phyloP scores from a whole-genome alignment of 257 asterid species.

The Ajuga chamaepitys region DNA sequence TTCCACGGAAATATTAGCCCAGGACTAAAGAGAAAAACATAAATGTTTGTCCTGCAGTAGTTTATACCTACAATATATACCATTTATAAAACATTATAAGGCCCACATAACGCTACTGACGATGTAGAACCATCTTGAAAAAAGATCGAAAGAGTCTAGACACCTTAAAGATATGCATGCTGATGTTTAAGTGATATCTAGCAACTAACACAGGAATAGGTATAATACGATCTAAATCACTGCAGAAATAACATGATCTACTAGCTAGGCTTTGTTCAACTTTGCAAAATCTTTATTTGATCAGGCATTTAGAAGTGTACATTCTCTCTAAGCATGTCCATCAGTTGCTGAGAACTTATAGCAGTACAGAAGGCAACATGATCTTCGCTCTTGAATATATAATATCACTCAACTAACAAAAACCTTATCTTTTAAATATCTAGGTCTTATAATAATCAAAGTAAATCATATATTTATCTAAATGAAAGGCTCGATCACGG shows the following conservation, averaged over 20 bases:
- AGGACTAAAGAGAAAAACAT: slow-evolving; percentile 5
- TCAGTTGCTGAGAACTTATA: background rate
- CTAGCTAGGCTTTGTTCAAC: background rate
- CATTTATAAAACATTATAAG: too few relatives aligned
- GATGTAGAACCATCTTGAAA: background rate
- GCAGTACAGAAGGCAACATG: background rate
- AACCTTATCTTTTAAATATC: background rate
- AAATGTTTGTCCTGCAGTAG: background rate
- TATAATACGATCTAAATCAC: background rate
- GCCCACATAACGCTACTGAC: background rate
- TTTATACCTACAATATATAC: background rate
- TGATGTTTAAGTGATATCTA: slow-evolving; percentile 2
- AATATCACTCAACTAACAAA: background rate
- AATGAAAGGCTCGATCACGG: background rate
- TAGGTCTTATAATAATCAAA: background rate
- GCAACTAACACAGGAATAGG: slow-evolving; percentile 7
- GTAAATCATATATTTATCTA: background rate
- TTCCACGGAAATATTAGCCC: background rate
- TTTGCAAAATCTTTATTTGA: background rate
- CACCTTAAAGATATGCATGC: background rate
- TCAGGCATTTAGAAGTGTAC: background rate
- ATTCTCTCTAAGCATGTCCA: background rate
- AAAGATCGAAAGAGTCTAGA: background rate
- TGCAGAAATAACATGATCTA: slow-evolving; percentile 1
- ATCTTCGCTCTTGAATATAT: slow-evolving; percentile 4